phyloP scores from a whole-genome alignment of 1,284 basidiomycete genomes.

The Cutaneotrichosporon cyanovorans region DNA sequence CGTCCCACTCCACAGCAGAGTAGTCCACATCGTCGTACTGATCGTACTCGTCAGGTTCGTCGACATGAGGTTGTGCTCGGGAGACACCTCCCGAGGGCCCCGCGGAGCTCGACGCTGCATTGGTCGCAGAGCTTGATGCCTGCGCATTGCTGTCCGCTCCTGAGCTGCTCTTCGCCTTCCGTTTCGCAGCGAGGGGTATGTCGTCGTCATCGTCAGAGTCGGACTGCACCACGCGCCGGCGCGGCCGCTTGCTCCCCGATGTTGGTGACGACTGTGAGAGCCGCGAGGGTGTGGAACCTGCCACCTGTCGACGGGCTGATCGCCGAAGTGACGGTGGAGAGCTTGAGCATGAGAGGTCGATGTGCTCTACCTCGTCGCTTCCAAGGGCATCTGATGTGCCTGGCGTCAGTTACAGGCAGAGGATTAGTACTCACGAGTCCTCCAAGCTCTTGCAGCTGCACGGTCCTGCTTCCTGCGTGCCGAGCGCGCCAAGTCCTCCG shows the following conservation, averaged over 20 bases:
- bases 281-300: background rate
- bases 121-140: background rate
- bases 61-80: background rate
- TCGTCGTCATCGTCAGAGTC: constrained; percentile 5
- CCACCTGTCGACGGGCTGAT: background rate
- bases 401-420: background rate
- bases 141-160: background rate
- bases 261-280: background rate
- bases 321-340: background rate
- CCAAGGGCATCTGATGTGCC: background rate
- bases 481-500: constrained; percentile 3
- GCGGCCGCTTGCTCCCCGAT: background rate
- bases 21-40: constrained; percentile 1
- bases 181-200: background rate
- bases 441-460: background rate
- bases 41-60: constrained; percentile 5
- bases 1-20: background rate
- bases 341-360: constrained; percentile 2
- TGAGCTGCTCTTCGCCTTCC: background rate
- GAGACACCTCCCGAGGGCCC: too few relatives aligned
- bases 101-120: background rate
- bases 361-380: background rate
- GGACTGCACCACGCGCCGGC: background rate
- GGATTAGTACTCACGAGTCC: background rate
- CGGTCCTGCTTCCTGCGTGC: background rate